Percentiles rank a stretch among this genome's conserved stretches.
Conservation (phyloP, 805 yeast species). For the Candida maltosa region DNA sequence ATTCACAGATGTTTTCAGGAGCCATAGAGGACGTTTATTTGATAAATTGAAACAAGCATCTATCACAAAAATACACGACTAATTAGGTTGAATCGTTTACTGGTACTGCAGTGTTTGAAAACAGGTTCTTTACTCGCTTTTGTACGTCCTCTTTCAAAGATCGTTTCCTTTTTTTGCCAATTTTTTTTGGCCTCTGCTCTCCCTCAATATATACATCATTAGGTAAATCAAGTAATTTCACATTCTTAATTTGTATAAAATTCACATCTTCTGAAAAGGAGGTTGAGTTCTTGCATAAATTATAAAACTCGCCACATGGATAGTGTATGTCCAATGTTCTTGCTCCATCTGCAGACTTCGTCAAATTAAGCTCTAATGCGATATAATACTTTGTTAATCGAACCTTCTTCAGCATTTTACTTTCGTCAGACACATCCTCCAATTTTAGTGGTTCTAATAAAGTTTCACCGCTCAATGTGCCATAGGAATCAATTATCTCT, state of each 20-base stretch:
- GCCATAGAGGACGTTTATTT: slow-evolving; percentile 6
- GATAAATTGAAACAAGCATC: not conserved
- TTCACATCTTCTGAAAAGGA: slow-evolving; percentile 60
- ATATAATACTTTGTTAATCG: slow-evolving; percentile 75
- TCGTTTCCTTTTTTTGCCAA: slow-evolving; percentile 36
- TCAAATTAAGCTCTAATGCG: slow-evolving; percentile 59
- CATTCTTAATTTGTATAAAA: slow-evolving; percentile 63
- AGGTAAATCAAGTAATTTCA: slow-evolving; percentile 72
- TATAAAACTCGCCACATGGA: slow-evolving; percentile 88
- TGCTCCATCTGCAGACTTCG: slow-evolving; percentile 37
- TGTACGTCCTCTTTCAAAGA: slow-evolving; percentile 11
- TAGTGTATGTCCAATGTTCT: slow-evolving; percentile 73
- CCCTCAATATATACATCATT: slow-evolving; percentile 74
- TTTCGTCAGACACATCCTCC: slow-evolving; percentile 7
- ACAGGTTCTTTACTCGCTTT: slow-evolving; percentile 23
- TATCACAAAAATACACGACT: no score
- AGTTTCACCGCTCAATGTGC: slow-evolving; percentile 54
- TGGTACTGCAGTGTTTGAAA: no score
- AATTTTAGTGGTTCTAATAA: slow-evolving; percentile 17
- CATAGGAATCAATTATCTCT: slow-evolving; percentile 59
- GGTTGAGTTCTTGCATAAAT: slow-evolving; percentile 71
- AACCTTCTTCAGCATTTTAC: slow-evolving; percentile 22
- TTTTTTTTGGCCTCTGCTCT: slow-evolving; percentile 71
- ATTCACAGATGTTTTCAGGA: slow-evolving; percentile 1
- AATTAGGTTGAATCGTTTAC: no score